These are phyloP conservation scores for Hyphodiscus sp. DNA, from an alignment of 2,329 filamentous ascomycete species.

Conservation along the genomic window DNA sequence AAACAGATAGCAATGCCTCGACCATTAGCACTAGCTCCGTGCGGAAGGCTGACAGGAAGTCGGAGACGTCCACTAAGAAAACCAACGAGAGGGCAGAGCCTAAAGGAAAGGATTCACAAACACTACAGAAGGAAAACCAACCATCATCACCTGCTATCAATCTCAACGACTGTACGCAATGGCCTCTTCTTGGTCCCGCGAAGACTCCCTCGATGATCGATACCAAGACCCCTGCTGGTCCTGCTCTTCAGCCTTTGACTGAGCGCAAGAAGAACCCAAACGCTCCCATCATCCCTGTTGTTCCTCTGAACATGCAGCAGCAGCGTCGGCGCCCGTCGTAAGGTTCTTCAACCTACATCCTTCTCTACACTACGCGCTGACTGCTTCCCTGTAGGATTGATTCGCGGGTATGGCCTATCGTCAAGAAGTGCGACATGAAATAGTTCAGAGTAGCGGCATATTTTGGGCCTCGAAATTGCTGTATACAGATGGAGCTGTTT, in stretches of 20 bases:
- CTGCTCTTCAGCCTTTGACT: conserved; percentile 4
- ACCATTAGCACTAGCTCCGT: neutral
- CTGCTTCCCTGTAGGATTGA: neutral
- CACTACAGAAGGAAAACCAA: neutral
- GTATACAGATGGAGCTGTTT: neutral
- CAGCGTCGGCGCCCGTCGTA: conserved; percentile 23
- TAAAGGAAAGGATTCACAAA: neutral
- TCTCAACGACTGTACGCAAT: conserved; percentile 12
- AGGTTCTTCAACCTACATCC: conserved; percentile 9
- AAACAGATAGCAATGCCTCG: neutral
- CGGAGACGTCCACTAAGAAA: neutral
- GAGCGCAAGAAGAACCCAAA: conserved; percentile 6
- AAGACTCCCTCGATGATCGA: conserved; percentile 18
- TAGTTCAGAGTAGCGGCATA: neutral
- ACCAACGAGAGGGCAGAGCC: neutral
- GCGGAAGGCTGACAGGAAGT: neutral
- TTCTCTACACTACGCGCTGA: neutral
- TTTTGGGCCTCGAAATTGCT: neutral
- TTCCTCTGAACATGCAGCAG: conserved; percentile 15
- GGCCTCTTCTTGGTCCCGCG: conserved; percentile 16
- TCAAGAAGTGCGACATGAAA: neutral
- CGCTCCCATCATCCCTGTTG: conserved; percentile 13
- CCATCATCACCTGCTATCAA: neutral
- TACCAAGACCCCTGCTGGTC: conserved; percentile 11
- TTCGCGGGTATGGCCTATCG: neutral